These are phyloP conservation scores for Cutaneotrichosporon dermatis DNA, from an alignment of 1,284 basidiomycete species.

Conservation along the genomic window DNA sequence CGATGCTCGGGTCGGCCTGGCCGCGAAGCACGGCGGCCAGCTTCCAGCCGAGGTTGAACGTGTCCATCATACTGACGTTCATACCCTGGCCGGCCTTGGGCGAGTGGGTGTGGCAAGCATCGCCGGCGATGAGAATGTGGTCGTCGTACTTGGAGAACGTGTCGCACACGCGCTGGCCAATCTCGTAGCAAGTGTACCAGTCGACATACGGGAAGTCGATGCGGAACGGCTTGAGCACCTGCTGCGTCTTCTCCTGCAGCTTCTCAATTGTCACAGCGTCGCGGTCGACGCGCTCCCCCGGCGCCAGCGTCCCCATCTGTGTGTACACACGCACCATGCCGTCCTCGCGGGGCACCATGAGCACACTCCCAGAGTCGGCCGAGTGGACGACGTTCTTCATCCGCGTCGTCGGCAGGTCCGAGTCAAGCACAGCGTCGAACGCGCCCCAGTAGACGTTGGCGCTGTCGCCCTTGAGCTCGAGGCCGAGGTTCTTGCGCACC, in stretches of 20 bases:
- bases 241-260: slow-evolving; percentile 60
- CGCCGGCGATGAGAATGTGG: slow-evolving; percentile 40
- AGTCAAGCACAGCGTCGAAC: slow-evolving; percentile 31
- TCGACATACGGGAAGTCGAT: slow-evolving; percentile 52
- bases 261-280: slow-evolving; percentile 54
- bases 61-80: slow-evolving; percentile 38
- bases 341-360: slow-evolving; percentile 40
- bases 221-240: slow-evolving; percentile 64
- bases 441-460: slow-evolving; percentile 45
- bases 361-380: slow-evolving; percentile 30
- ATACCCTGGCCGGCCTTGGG: slow-evolving; percentile 42
- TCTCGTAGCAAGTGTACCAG: slow-evolving; percentile 43
- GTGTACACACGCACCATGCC: slow-evolving; percentile 32
- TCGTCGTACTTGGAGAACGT: slow-evolving; percentile 21
- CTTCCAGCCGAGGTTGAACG: slow-evolving; percentile 53
- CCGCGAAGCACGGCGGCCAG: slow-evolving; percentile 54
- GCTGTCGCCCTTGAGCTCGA: slow-evolving; percentile 41
- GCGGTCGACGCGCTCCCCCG: slow-evolving; percentile 25
- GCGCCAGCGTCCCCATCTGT: slow-evolving; percentile 20
- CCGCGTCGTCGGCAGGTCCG: slow-evolving; percentile 23
- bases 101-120: slow-evolving; percentile 39
- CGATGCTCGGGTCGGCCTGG: slow-evolving; percentile 60
- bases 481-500: slow-evolving; percentile 28
- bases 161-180: slow-evolving; percentile 51
- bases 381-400: slow-evolving; percentile 41